Evolutionary conservation across 345 rosid genomes (phyloP), one percentile per base, ranked within the genome.

Genomic region (Moringa oleifera): DNA sequence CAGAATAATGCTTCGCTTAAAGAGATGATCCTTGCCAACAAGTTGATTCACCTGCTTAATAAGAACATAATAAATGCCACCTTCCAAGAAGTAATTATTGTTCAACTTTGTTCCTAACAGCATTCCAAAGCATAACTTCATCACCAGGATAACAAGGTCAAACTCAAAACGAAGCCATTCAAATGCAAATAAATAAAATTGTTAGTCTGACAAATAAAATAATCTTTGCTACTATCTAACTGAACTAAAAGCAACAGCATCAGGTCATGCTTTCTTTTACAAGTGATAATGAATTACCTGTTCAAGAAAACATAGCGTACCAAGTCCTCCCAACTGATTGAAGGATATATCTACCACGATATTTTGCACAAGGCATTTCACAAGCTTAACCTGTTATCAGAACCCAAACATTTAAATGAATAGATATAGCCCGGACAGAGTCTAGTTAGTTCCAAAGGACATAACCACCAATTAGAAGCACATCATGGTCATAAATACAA

Each of bases 241-340:
- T 4, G 13, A 41, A 11, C 47, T 1, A 2, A 15, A 41, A 15
- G 12, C 12, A 15, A 41, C 47, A 41, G 12, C 9, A 28, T 28
- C 1, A 41, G 1, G 17, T 41, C 17, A 41, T 41, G 13, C 12
- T 4, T 33, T 33, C n/a, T 28, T 41, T 15, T 41, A 41, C 1
- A 16, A 4, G 47, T 41, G 16, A 41, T 16, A 41, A 41, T 7
- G 15, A 18, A 51, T 24, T 68, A 76, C 83, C 79, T 73, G 57
- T 64, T 79, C 83, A 63, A 79, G 79, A 64, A 76, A 79, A 61
- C 83, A 73, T n/a, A 79, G 55, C 4, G 81, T 57, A 59, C 68
- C 62, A 58, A 76, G 75, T 45, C 81, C 81, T 47, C 77, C 79
- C 54, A 76, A 41, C 57, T 79, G 81, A 68, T 79, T 76, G 57